Base-by-base conservation (phyloP, 371 early-diverging fungal species). In the Sporodiniella umbellata region DNA sequence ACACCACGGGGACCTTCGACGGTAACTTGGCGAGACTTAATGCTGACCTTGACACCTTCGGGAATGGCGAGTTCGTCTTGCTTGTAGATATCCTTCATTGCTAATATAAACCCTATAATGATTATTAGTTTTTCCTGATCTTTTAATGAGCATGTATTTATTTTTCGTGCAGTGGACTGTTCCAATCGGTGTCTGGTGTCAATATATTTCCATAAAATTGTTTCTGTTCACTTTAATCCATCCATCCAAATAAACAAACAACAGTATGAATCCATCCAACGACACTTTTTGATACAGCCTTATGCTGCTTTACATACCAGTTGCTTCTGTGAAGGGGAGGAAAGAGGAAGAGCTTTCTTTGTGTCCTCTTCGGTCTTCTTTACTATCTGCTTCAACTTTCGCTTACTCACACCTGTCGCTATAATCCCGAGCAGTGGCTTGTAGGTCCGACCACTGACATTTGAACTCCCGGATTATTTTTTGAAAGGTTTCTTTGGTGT, bases 1-100 rank as follows among this genome's bases (percentile, higher is more conserved):
- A 43, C 75, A 54, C 99, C 99, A 56, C 98, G 93, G 66, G 90
- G 90, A 38, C 92, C 93, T 48, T 78, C 81, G 56, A 92, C 87
- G 50, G 68, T 78, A 64, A 93, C 79, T 26, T 69, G 53, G 53
- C 92, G 89, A 51, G 89, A 67, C 83, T 93, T 89, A 79, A 87
- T 60, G 51, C 66, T 57, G 23, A 92, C 83, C 48, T 71, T 72
- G 46, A 92, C 90, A 57, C 74, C 80, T 39, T 79, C 84, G 58
- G 91, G 93, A 66, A 91, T 81, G 73, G 59, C 67, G 66, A 92
- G 78, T 64, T 81, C 81, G 65, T 89, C 89, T 70, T 83, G 81
- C 80, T 88, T 87, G 78, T 72, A 80, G 66, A 93, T 88, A 73
- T 90, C 88, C 84, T 85, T 64, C 58, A 66, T 56, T 54, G 45